Conservation (phyloP, 768 basidiomycete species). For the Calocybe cyanea region DNA sequence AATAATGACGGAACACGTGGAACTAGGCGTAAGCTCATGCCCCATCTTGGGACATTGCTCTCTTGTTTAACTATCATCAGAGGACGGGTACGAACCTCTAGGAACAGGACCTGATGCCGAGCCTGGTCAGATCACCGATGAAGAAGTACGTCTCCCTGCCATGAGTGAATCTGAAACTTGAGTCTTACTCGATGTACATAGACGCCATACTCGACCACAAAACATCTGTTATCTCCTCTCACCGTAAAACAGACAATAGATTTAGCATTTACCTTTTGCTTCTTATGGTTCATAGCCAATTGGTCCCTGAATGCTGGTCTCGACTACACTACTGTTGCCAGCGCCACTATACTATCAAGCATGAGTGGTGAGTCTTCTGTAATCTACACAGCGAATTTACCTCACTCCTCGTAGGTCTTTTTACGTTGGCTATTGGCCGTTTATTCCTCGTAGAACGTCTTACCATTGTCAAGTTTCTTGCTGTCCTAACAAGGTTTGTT, state of each 20-base stretch:
- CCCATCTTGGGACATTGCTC: not conserved
- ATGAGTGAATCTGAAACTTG: not conserved
- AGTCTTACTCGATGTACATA: not conserved
- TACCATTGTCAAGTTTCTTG: conserved; percentile 65
- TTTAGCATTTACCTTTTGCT: conserved; percentile 77
- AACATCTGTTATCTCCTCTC: conserved; percentile 33
- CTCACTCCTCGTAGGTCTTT: conserved; percentile 66
- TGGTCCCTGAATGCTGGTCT: conserved; percentile 86
- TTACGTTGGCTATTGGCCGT: conserved; percentile 83
- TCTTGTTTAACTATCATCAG: conserved; percentile 1
- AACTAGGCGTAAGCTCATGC: conserved; percentile 2
- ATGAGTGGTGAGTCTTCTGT: conserved; percentile 68
- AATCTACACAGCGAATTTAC: not conserved
- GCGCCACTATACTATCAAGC: conserved; percentile 83
- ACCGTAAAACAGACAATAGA: conserved; percentile 68
- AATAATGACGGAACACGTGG: not conserved
- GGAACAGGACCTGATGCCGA: conserved; percentile 15
- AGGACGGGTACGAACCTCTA: conserved; percentile 23
- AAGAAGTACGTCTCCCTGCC: conserved; percentile 5
- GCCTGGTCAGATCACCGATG: not conserved
- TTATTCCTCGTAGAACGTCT: conserved; percentile 79
- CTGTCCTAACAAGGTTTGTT: conserved; percentile 74
- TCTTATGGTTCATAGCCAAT: conserved; percentile 93
- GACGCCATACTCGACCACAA: not conserved
- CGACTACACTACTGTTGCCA: conserved; percentile 89